A percentile compares a stretch with the other conserved stretches of the same genome.
phyloP scores from a whole-genome alignment of 163 green algal species.

The Scenedesmus sp. region DNA sequence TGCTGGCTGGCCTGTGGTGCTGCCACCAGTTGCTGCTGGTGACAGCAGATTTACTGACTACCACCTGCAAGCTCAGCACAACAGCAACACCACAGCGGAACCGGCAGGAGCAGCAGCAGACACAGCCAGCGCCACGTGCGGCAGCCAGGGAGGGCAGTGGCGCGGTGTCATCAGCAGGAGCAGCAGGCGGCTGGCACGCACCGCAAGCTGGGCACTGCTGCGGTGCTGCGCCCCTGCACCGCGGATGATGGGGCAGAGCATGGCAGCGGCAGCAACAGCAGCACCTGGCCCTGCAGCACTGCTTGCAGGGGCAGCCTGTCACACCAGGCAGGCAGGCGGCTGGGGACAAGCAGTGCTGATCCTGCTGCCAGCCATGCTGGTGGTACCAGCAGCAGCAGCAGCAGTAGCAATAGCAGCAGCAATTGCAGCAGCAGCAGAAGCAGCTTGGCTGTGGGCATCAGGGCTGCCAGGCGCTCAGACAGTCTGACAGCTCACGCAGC shows the following conservation, averaged over 20 bases:
- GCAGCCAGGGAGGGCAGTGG: neutral
- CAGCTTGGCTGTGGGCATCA: neutral
- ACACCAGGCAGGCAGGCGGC: no score
- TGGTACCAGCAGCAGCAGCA: constrained; percentile 23
- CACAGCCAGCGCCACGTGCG: neutral
- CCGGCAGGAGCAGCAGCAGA: neutral
- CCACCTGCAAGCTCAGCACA: neutral
- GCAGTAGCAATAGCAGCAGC: constrained; percentile 17
- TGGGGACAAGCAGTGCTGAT: no score
- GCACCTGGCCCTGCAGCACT: neutral
- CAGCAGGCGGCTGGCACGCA: neutral
- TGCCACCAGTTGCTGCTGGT: neutral
- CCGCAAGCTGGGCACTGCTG: neutral
- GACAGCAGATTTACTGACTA: neutral
- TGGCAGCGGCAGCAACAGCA: neutral
- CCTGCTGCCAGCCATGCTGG: neutral
- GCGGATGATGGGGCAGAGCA: neutral
- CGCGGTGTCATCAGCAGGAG: neutral
- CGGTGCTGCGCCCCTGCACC: neutral
- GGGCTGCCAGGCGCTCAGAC: neutral
- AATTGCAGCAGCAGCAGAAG: constrained; percentile 38
- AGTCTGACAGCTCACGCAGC: neutral
- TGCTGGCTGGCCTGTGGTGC: neutral
- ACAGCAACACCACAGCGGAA: neutral
- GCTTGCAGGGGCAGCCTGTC: no score